These are phyloP conservation scores for Ogataea sp. DNA, from an alignment of 805 yeast genomes.

Conservation along the genomic window DNA sequence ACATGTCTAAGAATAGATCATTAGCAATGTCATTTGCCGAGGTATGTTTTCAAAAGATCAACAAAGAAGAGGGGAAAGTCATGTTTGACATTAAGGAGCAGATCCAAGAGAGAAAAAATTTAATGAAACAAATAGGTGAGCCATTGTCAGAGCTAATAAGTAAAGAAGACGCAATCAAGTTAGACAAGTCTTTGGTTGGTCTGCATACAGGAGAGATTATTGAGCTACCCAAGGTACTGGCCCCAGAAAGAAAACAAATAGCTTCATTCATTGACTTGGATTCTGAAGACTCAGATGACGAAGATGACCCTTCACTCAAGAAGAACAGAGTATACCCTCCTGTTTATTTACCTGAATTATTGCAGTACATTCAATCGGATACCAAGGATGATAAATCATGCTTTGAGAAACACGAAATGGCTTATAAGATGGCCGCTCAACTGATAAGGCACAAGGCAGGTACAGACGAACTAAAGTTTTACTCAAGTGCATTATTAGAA, in stretches of 20 bases:
- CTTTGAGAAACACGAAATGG: conserved; percentile 40
- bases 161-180: not conserved
- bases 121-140: conserved; percentile 5
- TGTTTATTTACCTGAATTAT: conserved; percentile 65
- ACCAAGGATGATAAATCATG: conserved; percentile 36
- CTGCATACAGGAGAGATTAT: not conserved
- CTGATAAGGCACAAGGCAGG: conserved; percentile 61
- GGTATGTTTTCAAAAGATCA: conserved; percentile 27
- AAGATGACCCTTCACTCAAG: conserved; percentile 33
- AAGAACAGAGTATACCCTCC: conserved; percentile 35
- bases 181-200: not conserved
- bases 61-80: conserved; percentile 18
- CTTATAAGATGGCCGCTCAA: conserved; percentile 44
- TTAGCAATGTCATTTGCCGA: conserved; percentile 57
- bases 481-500: conserved; percentile 46
- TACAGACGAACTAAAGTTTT: conserved; percentile 53
- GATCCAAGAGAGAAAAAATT: conserved; percentile 11
- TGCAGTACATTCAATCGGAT: conserved; percentile 44
- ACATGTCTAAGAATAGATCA: conserved; percentile 34
- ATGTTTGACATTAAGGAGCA: conserved; percentile 21
- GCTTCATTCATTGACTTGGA: conserved; percentile 16
- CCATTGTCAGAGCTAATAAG: not conserved
- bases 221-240: not conserved
- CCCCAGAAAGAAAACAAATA: not conserved
- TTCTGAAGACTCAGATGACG: conserved; percentile 43